Evolutionary conservation across 805 yeast genomes (phyloP), one percentile per base, ranked within the genome.

Genomic region (Torulaspora quercuum): DNA sequence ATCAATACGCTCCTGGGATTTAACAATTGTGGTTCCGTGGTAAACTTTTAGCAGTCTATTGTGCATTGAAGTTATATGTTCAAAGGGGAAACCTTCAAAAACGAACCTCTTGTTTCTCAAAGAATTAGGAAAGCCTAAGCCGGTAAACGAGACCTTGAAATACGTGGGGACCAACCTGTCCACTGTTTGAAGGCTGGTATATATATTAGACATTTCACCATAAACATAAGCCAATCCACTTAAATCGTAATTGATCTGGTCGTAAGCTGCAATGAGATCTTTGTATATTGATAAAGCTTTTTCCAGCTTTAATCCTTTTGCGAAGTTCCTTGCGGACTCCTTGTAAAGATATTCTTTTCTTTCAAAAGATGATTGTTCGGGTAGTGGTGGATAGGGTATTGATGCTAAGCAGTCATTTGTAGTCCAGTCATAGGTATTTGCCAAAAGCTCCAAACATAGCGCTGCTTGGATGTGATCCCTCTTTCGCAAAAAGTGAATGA

Each of bases 1-100:
- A 33, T 63, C 65, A 1, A 84, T 82, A 42, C 78, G 80, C 6
- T 68, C 69, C 48, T 77, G 81, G 12, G 57, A 53, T 17, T 78
- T 65, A 22, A 86, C 67, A 35, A 86, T 75, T 38, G 80, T 73
- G 1, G 95, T 85, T 33, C 95, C 95, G 18, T 92, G 94, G 58
- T 85, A 83, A 30, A 83, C 61, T 52, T 78, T 75, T 49, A 80
- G 70, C 42, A 88, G 64, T 48, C 95, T 69, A 50, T 80, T 84
- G 50, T 82, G 87, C 57, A 87, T 82, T 3, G 90, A 79, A 2
- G 88, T 78, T 41, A 87, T 79, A 59, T 84, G 92, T 57, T 87
- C 96, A 64, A 83, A 87, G 19, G 95, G 87, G 35, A 77, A 68
- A 5, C 95, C 95, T 62, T 87, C 95, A 54, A 80, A 84, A 35